Evolutionary conservation across 75 land plant genomes (phyloP), one percentile per base, ranked within the genome.

Genomic region (Sequoiadendron giganteum): DNA sequence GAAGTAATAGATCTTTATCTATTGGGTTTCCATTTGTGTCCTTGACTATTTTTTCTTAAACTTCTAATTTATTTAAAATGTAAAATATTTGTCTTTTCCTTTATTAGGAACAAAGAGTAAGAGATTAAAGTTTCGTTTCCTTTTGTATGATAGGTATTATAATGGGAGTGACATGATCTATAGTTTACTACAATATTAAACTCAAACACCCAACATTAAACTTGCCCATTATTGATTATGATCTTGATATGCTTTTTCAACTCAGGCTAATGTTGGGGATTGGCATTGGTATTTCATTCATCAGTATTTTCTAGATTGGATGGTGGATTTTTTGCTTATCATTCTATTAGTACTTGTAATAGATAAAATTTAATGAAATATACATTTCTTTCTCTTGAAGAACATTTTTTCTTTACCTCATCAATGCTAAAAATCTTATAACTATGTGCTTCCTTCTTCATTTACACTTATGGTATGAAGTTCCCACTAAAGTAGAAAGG

Each of bases 181-280:
- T 93, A 3, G 93, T 93, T n/a, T 93, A 89, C 48, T 94, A 92
- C 87, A 94, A 93, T 75, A 87, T 95, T 1, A 89, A 86, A 88
- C 86, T 92, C 58, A 90, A 92, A 54, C 93, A 92, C 88, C 97
- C 94, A 40, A 90, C 92, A 58, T 38, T 91, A 15, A 91, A 95
- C 47, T 88, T 93, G 91, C 98, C 97, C 0, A 48, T 96, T 15
- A 91, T 96, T 14, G 95, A 95, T 81, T 96, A 94, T 83, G 95
- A 94, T 82, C 76, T 95, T 45, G 95, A 92, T 10, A 30, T 96
- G 75, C 89, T 95, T 45, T 87, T 96, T 40, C 95, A 94, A 89
- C 98, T 96, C 8, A 94, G 92, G 92, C 90, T 96, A 48, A 89
- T 95, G 90, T 87, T 96, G 42, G 97, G 97, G n/a, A 95, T 96